These are phyloP conservation scores for Metahyphopichia silvanorum DNA, from an alignment of 805 yeast genomes.

Conservation along the genomic window DNA sequence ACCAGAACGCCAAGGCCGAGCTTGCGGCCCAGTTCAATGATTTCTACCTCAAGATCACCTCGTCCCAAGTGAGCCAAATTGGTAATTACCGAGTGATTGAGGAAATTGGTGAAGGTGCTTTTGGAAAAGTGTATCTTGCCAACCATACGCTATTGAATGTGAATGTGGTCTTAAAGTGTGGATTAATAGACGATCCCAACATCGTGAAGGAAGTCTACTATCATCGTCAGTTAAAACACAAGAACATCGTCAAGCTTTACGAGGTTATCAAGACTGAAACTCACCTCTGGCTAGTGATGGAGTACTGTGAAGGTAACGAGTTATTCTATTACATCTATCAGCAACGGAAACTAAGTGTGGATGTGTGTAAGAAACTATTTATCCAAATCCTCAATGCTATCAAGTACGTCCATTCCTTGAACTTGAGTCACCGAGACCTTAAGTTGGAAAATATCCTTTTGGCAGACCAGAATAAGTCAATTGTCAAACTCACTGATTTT, in stretches of 20 bases:
- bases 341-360: conserved; percentile 46
- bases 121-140: conserved; percentile 89
- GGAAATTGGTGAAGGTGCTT: conserved; percentile 88
- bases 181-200: conserved; percentile 74
- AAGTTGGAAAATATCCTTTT: conserved; percentile 74
- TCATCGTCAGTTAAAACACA: conserved; percentile 79
- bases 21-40: conserved; percentile 65
- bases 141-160: conserved; percentile 68
- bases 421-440: conserved; percentile 82
- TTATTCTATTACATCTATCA: conserved; percentile 63
- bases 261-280: conserved; percentile 82
- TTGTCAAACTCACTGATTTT: conserved; percentile 83
- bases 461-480: conserved; percentile 49
- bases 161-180: conserved; percentile 81
- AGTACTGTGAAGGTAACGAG: conserved; percentile 83
- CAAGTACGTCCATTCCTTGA: conserved; percentile 70
- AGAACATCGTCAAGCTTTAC: conserved; percentile 77
- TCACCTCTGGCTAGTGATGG: conserved; percentile 82
- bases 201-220: conserved; percentile 88
- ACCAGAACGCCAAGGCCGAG: conserved; percentile 44
- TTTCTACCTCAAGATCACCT: conserved; percentile 44
- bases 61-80: conserved; percentile 54
- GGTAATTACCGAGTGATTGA: conserved; percentile 76
- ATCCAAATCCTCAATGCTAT: conserved; percentile 65
- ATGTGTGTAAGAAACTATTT: conserved; percentile 52